These are phyloP conservation scores for Eucalyptus cloeziana DNA, from an alignment of 345 rosid species.

Conservation along the genomic window DNA sequence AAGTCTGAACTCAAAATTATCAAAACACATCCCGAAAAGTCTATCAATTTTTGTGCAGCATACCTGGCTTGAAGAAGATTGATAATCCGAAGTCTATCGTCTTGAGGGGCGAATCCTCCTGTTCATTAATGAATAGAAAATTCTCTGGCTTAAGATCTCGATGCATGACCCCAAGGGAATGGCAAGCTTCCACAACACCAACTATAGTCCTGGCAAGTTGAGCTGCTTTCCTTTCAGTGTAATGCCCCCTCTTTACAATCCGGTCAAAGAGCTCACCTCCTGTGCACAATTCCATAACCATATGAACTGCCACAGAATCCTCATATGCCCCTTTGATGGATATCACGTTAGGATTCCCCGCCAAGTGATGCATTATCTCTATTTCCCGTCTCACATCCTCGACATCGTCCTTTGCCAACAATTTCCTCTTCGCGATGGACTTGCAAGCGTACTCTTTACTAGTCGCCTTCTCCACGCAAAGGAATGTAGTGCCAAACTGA, in stretches of 20 bases:
- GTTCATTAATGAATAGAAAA: neutral
- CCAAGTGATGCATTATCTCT: conserved; percentile 81
- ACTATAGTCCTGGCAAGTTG: conserved; percentile 1
- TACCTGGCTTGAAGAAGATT: conserved; percentile 10
- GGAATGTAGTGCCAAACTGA: conserved; percentile 86
- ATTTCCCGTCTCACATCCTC: conserved; percentile 92
- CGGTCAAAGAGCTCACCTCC: conserved; percentile 96
- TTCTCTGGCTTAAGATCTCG: conserved; percentile 8
- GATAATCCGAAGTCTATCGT: conserved; percentile 1
- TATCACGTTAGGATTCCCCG: conserved; percentile 58
- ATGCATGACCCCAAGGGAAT: conserved; percentile 5
- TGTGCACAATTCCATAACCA: conserved; percentile 84
- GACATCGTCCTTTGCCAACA: conserved; percentile 48
- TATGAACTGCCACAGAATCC: conserved; percentile 76
- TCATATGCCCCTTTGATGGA: conserved; percentile 80
- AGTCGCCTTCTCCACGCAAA: conserved; percentile 58
- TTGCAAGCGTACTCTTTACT: conserved; percentile 81
- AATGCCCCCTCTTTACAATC: conserved; percentile 53
- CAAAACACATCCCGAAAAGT: neutral
- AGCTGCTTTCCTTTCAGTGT: conserved; percentile 5
- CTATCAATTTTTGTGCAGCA: neutral
- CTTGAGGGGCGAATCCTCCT: conserved; percentile 2
- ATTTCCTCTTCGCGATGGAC: conserved; percentile 77
- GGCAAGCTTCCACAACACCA: conserved; percentile 1
- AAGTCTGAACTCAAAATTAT: neutral